Percentiles rank a stretch among this genome's conserved stretches.
Evolutionary conservation across 73 alveolate species (phyloP).

Genomic region (Blepharisma japonicum): DNA sequence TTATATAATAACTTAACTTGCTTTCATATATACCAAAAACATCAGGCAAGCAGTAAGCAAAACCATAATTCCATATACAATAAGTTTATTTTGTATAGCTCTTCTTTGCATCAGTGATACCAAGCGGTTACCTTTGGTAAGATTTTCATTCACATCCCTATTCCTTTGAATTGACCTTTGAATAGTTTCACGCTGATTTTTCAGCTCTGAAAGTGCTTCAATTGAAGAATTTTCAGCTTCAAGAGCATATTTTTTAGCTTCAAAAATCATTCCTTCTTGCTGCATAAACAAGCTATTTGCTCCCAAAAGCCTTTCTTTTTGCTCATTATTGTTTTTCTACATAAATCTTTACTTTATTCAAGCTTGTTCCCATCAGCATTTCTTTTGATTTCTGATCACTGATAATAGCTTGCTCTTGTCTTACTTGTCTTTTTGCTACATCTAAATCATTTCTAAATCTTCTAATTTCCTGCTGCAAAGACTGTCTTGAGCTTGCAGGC

Average conservation of each 20-base stretch:
- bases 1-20: constrained; percentile 1
- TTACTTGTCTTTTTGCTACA: no score
- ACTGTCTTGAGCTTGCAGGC: background rate
- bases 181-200: background rate
- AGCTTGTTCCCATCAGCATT: no score
- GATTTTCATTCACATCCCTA: background rate
- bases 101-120: background rate
- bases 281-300: background rate
- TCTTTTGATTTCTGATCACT: no score
- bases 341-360: no score
- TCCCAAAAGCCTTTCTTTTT: constrained; percentile 10
- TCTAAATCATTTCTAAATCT: no score
- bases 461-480: background rate
- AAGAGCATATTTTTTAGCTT: constrained; percentile 21
- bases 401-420: no score
- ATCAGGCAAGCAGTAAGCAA: background rate
- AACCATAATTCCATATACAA: constrained; percentile 10
- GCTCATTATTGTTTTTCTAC: background rate
- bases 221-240: constrained; percentile 6
- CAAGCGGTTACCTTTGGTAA: constrained; percentile 7
- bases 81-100: background rate
- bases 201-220: background rate
- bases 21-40: constrained; percentile 22
- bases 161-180: background rate
- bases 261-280: background rate